These are phyloP conservation scores for Ceratobasidium papillatum DNA, from an alignment of 1,284 basidiomycete genomes.

Conservation along the genomic window DNA sequence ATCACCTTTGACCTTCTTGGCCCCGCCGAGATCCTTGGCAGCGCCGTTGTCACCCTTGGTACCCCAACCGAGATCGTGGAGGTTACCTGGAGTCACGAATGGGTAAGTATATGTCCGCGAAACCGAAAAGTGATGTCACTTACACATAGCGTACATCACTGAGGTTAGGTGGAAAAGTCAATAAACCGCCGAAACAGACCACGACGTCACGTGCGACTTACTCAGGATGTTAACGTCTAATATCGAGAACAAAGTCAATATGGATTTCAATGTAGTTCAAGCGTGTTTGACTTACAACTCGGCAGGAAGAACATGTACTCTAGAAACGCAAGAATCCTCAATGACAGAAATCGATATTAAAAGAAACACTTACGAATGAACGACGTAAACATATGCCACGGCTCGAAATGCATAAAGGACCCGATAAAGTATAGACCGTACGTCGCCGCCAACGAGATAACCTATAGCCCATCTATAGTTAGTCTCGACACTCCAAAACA, in stretches of 20 bases:
- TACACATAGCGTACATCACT: slow-evolving; percentile 93
- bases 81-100: slow-evolving; percentile 9
- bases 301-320: slow-evolving; percentile 81
- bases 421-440: slow-evolving; percentile 90
- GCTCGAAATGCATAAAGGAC: slow-evolving; percentile 87
- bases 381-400: slow-evolving; percentile 94
- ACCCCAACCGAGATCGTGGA: slow-evolving; percentile 89
- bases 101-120: neutral
- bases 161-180: too few relatives aligned
- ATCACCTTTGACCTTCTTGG: slow-evolving; percentile 84
- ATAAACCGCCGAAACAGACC: too few relatives aligned
- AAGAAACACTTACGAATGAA: slow-evolving; percentile 63
- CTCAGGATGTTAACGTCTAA: slow-evolving; percentile 87
- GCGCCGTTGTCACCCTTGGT: slow-evolving; percentile 91
- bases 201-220: too few relatives aligned
- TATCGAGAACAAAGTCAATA: slow-evolving; percentile 47
- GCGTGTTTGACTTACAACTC: slow-evolving; percentile 61
- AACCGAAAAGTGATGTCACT: slow-evolving; percentile 50
- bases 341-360: neutral
- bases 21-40: slow-evolving; percentile 84
- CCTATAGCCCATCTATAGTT: slow-evolving; percentile 24
- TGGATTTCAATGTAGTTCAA: slow-evolving; percentile 46
- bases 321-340: slow-evolving; percentile 7
- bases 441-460: slow-evolving; percentile 80
- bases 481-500: neutral